phyloP scores from a whole-genome alignment of 108 stramenopile genomes.

The Thalassiosira profunda region DNA sequence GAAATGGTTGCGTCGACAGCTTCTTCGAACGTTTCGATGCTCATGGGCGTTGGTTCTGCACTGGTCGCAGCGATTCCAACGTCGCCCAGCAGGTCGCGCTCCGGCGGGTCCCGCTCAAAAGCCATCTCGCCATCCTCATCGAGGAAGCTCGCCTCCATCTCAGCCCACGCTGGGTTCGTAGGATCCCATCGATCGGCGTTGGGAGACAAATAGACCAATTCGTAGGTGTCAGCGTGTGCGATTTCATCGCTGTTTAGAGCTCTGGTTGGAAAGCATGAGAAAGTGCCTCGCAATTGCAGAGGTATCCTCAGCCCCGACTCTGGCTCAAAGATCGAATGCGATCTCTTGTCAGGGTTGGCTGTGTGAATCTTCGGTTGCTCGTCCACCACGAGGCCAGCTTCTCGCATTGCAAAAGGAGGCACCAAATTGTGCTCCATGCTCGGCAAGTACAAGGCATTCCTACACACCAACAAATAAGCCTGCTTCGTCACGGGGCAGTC shows the following conservation, averaged over 20 bases:
- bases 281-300: slow-evolving; percentile 9
- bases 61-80: too few species aligned
- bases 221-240: background rate
- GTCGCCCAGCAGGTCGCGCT: too few species aligned
- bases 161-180: slow-evolving; percentile 1
- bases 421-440: slow-evolving; percentile 43
- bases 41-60: too few species aligned
- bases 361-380: slow-evolving; percentile 41
- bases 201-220: slow-evolving; percentile 9
- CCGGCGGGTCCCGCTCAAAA: background rate
- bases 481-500: slow-evolving; percentile 8
- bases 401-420: slow-evolving; percentile 44
- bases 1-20: too few species aligned
- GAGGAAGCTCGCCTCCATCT: slow-evolving; percentile 17
- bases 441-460: slow-evolving; percentile 44
- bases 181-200: slow-evolving; percentile 23
- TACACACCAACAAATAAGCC: slow-evolving; percentile 13
- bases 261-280: slow-evolving; percentile 31
- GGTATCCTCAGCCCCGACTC: background rate
- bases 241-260: slow-evolving; percentile 8
- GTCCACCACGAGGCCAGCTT: slow-evolving; percentile 27
- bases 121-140: slow-evolving; percentile 23
- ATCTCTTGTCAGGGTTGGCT: background rate
- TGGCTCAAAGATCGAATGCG: slow-evolving; percentile 3
- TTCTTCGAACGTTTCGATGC: too few species aligned